phyloP scores from a whole-genome alignment of 495 filamentous ascomycete species.

The Penicillium dipodomyicola region DNA sequence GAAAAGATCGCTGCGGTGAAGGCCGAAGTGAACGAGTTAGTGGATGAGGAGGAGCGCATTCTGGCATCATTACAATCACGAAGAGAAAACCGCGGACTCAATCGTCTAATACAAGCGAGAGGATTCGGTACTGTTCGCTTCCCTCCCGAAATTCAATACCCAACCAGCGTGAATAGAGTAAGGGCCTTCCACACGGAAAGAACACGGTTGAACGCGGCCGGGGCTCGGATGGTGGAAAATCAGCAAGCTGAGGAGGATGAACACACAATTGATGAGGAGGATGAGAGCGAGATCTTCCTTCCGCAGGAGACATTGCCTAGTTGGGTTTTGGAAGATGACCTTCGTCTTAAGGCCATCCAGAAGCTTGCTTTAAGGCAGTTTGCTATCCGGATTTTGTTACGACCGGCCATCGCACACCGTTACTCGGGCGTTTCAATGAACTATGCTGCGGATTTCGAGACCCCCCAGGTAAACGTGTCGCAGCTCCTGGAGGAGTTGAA shows the following conservation, averaged over 20 bases:
- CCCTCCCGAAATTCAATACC: slow-evolving; percentile 10
- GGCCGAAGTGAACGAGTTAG: slow-evolving; percentile 43
- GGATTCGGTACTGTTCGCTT: slow-evolving; percentile 23
- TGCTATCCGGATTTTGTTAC: slow-evolving; percentile 40
- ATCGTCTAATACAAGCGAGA: slow-evolving; percentile 25
- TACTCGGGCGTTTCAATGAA: slow-evolving; percentile 40
- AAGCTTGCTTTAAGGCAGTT: slow-evolving; percentile 45
- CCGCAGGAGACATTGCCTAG: slow-evolving; percentile 25
- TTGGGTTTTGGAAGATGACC: slow-evolving; percentile 32
- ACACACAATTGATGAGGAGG: slow-evolving; percentile 14
- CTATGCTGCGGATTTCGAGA: slow-evolving; percentile 27
- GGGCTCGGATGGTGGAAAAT: slow-evolving; percentile 12
- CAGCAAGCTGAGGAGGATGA: slow-evolving; percentile 7
- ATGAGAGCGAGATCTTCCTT: slow-evolving; percentile 18
- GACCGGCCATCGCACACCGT: slow-evolving; percentile 41
- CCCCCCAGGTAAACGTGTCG: slow-evolving; percentile 32
- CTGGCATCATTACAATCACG: slow-evolving; percentile 30
- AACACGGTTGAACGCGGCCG: slow-evolving; percentile 7
- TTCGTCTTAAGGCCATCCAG: slow-evolving; percentile 42
- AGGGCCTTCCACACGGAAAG: slow-evolving; percentile 27
- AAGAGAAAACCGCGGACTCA: slow-evolving; percentile 20
- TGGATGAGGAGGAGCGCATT: slow-evolving; percentile 43
- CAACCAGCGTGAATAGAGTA: slow-evolving; percentile 13
- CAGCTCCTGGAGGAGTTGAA: slow-evolving; percentile 37
- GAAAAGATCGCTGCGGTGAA: slow-evolving; percentile 49